phyloP scores from a whole-genome alignment of 1,139 yeast genomes.

The Arxiozyma telluris region DNA sequence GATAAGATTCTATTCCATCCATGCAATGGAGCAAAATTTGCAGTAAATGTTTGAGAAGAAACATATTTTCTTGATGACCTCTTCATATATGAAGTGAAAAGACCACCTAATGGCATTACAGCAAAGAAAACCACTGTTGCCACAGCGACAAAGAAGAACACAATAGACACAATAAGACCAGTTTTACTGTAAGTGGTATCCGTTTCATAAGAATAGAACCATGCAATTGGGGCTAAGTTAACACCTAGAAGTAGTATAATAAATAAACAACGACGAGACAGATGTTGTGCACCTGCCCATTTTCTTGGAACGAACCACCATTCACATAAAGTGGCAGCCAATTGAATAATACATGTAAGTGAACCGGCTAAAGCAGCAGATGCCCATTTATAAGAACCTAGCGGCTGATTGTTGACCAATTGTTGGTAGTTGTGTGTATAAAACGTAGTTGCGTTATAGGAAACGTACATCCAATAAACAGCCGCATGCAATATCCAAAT shows the following conservation, averaged over 20 bases:
- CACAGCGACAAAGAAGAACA: slow-evolving; percentile 82
- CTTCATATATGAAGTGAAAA: slow-evolving; percentile 87
- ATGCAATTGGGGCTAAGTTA: slow-evolving; percentile 81
- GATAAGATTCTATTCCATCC: slow-evolving; percentile 97
- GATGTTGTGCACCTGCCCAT: slow-evolving; percentile 99
- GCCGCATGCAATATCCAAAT: slow-evolving; percentile 92
- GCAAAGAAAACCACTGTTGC: slow-evolving; percentile 80
- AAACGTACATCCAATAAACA: slow-evolving; percentile 87
- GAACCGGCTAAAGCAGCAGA: slow-evolving; percentile 89
- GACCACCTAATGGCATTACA: slow-evolving; percentile 93
- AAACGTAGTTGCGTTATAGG: slow-evolving; percentile 84
- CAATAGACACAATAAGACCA: slow-evolving; percentile 76
- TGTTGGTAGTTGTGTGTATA: slow-evolving; percentile 83
- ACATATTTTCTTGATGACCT: slow-evolving; percentile 82
- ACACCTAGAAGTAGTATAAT: slow-evolving; percentile 54
- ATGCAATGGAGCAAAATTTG: slow-evolving; percentile 67
- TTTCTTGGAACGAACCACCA: slow-evolving; percentile 96
- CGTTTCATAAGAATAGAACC: slow-evolving; percentile 77
- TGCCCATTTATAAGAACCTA: slow-evolving; percentile 86
- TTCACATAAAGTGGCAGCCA: slow-evolving; percentile 81
- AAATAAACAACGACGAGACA: slow-evolving; percentile 78
- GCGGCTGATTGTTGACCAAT: slow-evolving; percentile 73
- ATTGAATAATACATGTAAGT: slow-evolving; percentile 72
- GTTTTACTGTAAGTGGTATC: slow-evolving; percentile 57
- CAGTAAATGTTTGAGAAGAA: slow-evolving; percentile 93